Percentiles rank a stretch among this genome's conserved stretches.
Conservation (phyloP, 2,329 filamentous ascomycete species). For the Verticillium longisporum region DNA sequence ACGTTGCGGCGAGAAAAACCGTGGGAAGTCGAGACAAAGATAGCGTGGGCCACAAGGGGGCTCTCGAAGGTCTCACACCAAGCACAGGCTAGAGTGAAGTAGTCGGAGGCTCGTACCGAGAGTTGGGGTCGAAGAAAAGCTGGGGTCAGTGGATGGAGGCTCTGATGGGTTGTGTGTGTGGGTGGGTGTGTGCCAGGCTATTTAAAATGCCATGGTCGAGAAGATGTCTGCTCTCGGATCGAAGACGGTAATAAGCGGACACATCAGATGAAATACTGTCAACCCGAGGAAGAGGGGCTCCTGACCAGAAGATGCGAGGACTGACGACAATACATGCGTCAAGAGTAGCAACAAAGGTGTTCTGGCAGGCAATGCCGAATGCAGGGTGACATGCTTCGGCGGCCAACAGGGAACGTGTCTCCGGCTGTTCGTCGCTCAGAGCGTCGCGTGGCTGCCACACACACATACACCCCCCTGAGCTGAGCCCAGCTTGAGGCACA, state of each 20-base stretch:
- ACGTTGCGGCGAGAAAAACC: neutral
- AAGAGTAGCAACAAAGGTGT: neutral
- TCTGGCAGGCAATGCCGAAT: neutral
- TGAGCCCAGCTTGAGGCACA: neutral
- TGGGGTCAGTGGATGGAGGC: neutral
- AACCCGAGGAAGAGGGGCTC: no score
- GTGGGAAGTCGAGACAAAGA: neutral
- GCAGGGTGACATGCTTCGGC: neutral
- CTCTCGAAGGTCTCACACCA: neutral
- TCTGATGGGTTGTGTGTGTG: neutral
- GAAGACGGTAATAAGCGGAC: neutral
- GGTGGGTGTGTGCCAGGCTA: neutral
- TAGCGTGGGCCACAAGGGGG: neutral
- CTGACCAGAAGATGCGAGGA: neutral
- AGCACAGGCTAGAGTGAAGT: neutral
- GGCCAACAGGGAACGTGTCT: neutral
- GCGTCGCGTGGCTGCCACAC: neutral
- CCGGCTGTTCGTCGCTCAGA: neutral
- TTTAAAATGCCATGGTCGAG: neutral
- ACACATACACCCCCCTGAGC: neutral
- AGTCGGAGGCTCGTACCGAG: neutral
- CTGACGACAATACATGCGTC: neutral
- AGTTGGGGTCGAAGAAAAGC: neutral
- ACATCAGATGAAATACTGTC: neutral
- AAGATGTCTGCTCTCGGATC: neutral